A percentile compares a stretch with the other conserved stretches of the same genome.
These are phyloP conservation scores for Zymoseptoria passerinii DNA, from an alignment of 2,329 filamentous ascomycete species.

Conservation along the genomic window DNA sequence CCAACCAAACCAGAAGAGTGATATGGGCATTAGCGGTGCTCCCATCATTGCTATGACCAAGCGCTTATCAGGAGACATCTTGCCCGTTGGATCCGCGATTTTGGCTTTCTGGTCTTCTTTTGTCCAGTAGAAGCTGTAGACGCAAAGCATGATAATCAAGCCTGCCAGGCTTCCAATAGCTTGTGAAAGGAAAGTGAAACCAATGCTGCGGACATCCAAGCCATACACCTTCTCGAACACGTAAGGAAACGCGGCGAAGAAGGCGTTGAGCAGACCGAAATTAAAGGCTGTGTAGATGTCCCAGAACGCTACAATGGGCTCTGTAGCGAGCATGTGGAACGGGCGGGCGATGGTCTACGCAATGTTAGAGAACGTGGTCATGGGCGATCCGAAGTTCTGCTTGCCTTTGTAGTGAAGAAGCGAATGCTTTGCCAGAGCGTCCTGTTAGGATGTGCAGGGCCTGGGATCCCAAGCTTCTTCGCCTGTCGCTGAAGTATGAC, in stretches of 20 bases:
- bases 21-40: conserved; percentile 23
- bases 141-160: conserved; percentile 4
- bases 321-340: conserved; percentile 23
- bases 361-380: not conserved
- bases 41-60: conserved; percentile 28
- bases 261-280: conserved; percentile 18
- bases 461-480: conserved; percentile 16
- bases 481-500: conserved; percentile 21
- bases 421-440: conserved; percentile 2
- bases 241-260: conserved; percentile 20
- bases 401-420: conserved; percentile 4
- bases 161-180: conserved; percentile 14
- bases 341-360: conserved; percentile 19
- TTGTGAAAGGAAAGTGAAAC: conserved; percentile 20
- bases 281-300: conserved; percentile 18
- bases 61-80: conserved; percentile 23
- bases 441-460: conserved; percentile 3
- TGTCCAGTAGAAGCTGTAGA: conserved; percentile 2
- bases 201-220: conserved; percentile 16
- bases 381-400: not conserved
- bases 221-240: conserved; percentile 18
- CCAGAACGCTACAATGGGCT: conserved; percentile 26
- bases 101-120: not conserved
- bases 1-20: conserved; percentile 31
- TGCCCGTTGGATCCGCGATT: not conserved